A percentile compares a stretch with the other conserved stretches of the same genome.
These are phyloP conservation scores for Neoboletus magnificus DNA, from an alignment of 768 basidiomycete species.

Conservation along the genomic window DNA sequence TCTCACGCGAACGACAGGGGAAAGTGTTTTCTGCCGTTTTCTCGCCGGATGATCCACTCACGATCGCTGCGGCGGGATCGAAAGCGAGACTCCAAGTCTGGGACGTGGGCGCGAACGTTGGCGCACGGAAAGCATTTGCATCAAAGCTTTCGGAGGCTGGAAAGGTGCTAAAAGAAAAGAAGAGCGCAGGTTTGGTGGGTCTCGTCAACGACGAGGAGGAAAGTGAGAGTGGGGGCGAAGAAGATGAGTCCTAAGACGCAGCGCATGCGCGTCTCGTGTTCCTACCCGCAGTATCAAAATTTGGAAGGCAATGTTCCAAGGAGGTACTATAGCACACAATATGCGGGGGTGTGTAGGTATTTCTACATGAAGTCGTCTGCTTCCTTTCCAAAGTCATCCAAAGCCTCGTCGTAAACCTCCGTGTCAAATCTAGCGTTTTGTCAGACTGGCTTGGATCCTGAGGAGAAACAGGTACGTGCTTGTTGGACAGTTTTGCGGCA, in stretches of 20 bases:
- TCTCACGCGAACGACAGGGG: slow-evolving; percentile 52
- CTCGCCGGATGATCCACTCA: slow-evolving; percentile 94
- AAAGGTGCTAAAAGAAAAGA: slow-evolving; percentile 59
- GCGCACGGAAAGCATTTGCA: slow-evolving; percentile 80
- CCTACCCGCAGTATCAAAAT: slow-evolving; percentile 1
- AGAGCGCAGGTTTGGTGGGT: slow-evolving; percentile 64
- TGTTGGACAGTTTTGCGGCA: slow-evolving; percentile 60
- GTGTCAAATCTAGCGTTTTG: slow-evolving; percentile 64
- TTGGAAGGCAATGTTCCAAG: background rate
- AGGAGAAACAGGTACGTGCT: slow-evolving; percentile 38
- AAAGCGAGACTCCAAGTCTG: slow-evolving; percentile 93
- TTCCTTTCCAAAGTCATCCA: slow-evolving; percentile 81
- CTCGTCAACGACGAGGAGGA: slow-evolving; percentile 70
- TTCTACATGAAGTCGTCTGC: slow-evolving; percentile 89
- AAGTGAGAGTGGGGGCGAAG: slow-evolving; percentile 48
- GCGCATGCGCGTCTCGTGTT: background rate
- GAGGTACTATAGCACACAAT: slow-evolving; percentile 14
- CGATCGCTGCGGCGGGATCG: slow-evolving; percentile 90
- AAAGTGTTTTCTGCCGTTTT: slow-evolving; percentile 91
- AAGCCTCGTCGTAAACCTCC: slow-evolving; percentile 75
- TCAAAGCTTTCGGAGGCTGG: slow-evolving; percentile 75
- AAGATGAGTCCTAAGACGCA: slow-evolving; percentile 19
- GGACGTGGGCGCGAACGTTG: slow-evolving; percentile 85
- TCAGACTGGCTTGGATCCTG: slow-evolving; percentile 12
- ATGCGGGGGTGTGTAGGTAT: slow-evolving; percentile 16